A percentile compares a stretch with the other conserved stretches of the same genome.
phyloP scores from a whole-genome alignment of 352 stramenopile species.

The Globisporangium lucens region DNA sequence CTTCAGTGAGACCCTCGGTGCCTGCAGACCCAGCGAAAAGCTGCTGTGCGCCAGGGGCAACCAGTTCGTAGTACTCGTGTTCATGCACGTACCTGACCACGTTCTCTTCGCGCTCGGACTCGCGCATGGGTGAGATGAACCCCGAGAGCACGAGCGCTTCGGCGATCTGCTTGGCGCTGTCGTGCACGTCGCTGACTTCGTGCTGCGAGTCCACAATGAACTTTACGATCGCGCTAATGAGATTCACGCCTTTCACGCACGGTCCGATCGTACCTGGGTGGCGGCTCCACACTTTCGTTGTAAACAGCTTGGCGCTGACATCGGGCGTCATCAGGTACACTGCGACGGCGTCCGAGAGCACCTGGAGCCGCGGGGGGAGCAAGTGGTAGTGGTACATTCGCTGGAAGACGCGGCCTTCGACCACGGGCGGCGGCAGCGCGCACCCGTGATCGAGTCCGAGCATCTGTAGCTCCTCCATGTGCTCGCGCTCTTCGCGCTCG shows the following conservation, averaged over 20 bases:
- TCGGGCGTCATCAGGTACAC: constrained; percentile 15
- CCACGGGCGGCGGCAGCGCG: background rate
- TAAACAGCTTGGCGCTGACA: constrained; percentile 19
- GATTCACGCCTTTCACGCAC: constrained; percentile 33
- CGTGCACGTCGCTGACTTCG: constrained; percentile 18
- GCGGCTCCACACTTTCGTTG: constrained; percentile 1
- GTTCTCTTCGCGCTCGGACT: constrained; percentile 16
- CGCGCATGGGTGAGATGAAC: constrained; percentile 29
- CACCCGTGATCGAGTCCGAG: constrained; percentile 4
- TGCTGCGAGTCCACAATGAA: constrained; percentile 25
- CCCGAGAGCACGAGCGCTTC: constrained; percentile 31
- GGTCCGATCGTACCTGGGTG: constrained; percentile 19
- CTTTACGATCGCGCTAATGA: constrained; percentile 29
- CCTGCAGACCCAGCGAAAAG: background rate
- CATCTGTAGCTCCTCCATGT: constrained; percentile 19
- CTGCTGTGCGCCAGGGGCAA: constrained; percentile 29
- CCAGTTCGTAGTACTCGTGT: constrained; percentile 45
- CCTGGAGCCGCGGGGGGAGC: constrained; percentile 15
- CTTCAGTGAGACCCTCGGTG: background rate
- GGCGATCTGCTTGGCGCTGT: constrained; percentile 24
- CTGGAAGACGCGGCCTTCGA: constrained; percentile 32
- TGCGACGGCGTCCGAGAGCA: constrained; percentile 15
- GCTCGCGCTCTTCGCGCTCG: constrained; percentile 27
- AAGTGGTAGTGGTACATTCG: constrained; percentile 24
- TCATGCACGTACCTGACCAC: constrained; percentile 27